phyloP scores from a whole-genome alignment of 23 red algal genomes.

The Cyanidioschyzon merolae region DNA sequence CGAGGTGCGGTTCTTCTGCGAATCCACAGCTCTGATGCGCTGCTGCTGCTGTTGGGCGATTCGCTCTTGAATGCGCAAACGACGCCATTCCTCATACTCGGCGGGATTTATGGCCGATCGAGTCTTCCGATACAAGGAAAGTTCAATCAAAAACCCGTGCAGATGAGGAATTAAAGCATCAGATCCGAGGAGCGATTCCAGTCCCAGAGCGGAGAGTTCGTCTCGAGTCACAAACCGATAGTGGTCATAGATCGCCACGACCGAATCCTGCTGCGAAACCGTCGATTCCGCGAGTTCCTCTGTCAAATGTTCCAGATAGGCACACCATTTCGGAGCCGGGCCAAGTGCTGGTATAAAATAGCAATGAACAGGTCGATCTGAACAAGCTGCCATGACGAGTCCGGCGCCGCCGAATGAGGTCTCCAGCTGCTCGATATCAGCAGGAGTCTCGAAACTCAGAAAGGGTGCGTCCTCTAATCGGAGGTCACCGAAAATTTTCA shows the following conservation, averaged over 20 bases:
- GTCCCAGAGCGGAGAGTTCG: constrained; percentile 49
- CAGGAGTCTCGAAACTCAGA: constrained; percentile 59
- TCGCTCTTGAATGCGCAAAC: constrained; percentile 49
- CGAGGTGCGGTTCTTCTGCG: constrained; percentile 11
- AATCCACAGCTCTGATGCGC: constrained; percentile 41
- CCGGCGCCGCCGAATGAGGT: constrained; percentile 49
- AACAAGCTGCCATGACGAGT: constrained; percentile 52
- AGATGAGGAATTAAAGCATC: constrained; percentile 58
- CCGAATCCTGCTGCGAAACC: not conserved
- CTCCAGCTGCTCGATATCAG: constrained; percentile 55
- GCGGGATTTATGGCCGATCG: constrained; percentile 52
- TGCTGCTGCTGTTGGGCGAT: constrained; percentile 37
- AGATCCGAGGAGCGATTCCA: constrained; percentile 47
- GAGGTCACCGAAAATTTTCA: constrained; percentile 63
- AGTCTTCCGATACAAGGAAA: constrained; percentile 63
- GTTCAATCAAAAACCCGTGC: constrained; percentile 89
- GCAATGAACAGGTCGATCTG: constrained; percentile 44
- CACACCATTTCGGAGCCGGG: constrained; percentile 80
- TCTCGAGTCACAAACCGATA: constrained; percentile 69
- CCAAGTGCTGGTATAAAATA: constrained; percentile 88
- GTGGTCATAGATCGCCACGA: constrained; percentile 71
- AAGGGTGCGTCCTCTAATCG: constrained; percentile 27
- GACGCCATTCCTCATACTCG: constrained; percentile 82
- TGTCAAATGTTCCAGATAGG: constrained; percentile 83
- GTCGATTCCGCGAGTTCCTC: constrained; percentile 56